phyloP scores from a whole-genome alignment of 768 basidiomycete genomes.

The Lanmaoa pseudosensibilis region DNA sequence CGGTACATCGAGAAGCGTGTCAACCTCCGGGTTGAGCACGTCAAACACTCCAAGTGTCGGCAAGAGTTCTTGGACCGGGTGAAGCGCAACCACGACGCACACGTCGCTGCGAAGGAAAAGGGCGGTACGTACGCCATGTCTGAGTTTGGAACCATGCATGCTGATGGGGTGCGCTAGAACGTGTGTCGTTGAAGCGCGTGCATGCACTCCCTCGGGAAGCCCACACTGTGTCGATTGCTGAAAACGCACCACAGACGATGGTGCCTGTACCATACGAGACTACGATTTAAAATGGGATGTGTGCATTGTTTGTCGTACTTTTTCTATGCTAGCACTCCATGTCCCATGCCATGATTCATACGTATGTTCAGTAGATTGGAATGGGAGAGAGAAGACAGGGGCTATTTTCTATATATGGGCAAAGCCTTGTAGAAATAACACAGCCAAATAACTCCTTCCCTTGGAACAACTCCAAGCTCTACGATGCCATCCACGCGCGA shows the following conservation, averaged over 20 bases:
- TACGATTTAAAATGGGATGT: conserved; percentile 67
- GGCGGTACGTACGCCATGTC: conserved; percentile 57
- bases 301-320: conserved; percentile 8
- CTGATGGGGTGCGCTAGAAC: conserved; percentile 47
- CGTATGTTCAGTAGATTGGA: too few relatives aligned
- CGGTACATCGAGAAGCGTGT: conserved; percentile 99
- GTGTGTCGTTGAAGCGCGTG: conserved; percentile 80
- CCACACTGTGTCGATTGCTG: conserved; percentile 64
- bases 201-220: conserved; percentile 82
- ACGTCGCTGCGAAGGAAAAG: conserved; percentile 84
- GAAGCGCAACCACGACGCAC: conserved; percentile 83
- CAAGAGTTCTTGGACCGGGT: conserved; percentile 97
- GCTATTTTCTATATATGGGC: not conserved
- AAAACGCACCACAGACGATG: conserved; percentile 91
- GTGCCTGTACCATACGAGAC: conserved; percentile 94
- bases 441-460: conserved; percentile 4
- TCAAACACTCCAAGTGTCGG: conserved; percentile 95
- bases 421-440: conserved; percentile 8
- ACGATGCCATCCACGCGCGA: conserved; percentile 11
- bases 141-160: not conserved
- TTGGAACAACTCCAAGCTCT: not conserved
- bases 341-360: conserved; percentile 22
- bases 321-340: conserved; percentile 22
- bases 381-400: too few relatives aligned
- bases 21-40: conserved; percentile 95